Evolutionary conservation across 306 rosid genomes (phyloP).

Genomic region (Prunus campanulata): DNA sequence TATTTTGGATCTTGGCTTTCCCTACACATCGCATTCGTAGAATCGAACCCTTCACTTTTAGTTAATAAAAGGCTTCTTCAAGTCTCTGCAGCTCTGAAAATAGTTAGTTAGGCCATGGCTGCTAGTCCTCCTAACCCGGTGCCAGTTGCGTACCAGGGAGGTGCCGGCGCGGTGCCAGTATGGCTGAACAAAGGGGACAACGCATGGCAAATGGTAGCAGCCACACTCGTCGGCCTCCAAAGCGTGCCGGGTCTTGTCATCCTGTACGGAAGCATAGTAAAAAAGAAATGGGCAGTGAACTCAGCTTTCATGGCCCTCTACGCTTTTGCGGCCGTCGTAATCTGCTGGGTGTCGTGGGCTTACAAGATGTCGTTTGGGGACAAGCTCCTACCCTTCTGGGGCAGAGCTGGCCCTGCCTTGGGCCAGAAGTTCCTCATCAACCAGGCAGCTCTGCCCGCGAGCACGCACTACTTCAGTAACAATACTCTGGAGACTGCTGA

Average conservation of each 20-base stretch:
- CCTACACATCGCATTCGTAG: not conserved
- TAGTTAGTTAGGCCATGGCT: not conserved
- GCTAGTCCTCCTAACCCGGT: slow-evolving; percentile 24
- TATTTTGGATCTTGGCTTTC: not conserved
- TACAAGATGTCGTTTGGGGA: slow-evolving; percentile 24
- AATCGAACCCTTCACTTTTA: no score
- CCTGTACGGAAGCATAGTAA: slow-evolving; percentile 58
- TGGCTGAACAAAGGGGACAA: slow-evolving; percentile 78
- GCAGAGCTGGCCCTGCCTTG: slow-evolving; percentile 1
- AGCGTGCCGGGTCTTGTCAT: slow-evolving; percentile 64
- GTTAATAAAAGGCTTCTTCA: no score
- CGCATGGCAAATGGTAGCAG: slow-evolving; percentile 62
- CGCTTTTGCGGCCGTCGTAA: slow-evolving; percentile 18
- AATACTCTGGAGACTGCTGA: not conserved
- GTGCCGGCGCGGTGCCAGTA: slow-evolving; percentile 35
- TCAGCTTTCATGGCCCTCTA: slow-evolving; percentile 29
- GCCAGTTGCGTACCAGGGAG: slow-evolving; percentile 40
- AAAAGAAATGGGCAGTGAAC: slow-evolving; percentile 59
- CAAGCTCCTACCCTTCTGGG: slow-evolving; percentile 21
- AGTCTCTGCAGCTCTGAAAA: no score
- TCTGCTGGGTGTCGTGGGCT: slow-evolving; percentile 24
- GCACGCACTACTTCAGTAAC: not conserved
- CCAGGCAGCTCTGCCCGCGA: slow-evolving; percentile 1
- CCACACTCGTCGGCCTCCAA: slow-evolving; percentile 57
- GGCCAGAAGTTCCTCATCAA: slow-evolving; percentile 13